Percentiles rank a stretch among this genome's conserved stretches.
Conservation (phyloP, 139 green algal genomes). For the Ettlia oleoabundans region DNA sequence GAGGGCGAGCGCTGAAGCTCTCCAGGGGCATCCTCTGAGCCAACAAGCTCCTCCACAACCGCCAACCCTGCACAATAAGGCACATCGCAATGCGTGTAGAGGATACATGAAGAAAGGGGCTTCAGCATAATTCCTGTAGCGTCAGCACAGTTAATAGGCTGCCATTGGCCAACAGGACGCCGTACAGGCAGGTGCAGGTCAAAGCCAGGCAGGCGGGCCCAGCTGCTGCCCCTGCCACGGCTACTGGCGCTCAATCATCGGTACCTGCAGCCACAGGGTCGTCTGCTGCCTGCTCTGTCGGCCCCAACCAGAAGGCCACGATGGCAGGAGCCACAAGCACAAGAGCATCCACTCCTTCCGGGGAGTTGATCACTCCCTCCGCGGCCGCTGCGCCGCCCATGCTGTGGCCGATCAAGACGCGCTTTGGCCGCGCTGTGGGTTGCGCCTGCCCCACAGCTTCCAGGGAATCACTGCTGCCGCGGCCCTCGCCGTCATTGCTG, state of each 20-base stretch:
- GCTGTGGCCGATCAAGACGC: conserved; percentile 80
- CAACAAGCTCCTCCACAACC: conserved; percentile 42
- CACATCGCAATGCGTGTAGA: too few relatives aligned
- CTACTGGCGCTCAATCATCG: too few relatives aligned
- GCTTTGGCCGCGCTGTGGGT: not conserved
- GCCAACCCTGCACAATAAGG: too few relatives aligned
- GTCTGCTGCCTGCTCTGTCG: not conserved
- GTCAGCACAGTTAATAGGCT: too few relatives aligned
- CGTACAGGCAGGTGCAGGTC: too few relatives aligned
- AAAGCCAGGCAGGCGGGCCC: too few relatives aligned
- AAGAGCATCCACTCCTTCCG: conserved; percentile 54
- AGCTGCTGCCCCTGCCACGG: too few relatives aligned
- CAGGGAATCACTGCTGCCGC: too few relatives aligned
- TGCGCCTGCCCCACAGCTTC: not conserved
- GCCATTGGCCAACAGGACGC: too few relatives aligned
- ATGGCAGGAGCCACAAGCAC: conserved; percentile 87
- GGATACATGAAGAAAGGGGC: too few relatives aligned
- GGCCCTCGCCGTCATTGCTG: not conserved
- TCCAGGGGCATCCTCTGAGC: conserved; percentile 19
- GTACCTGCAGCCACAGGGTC: conserved; percentile 21
- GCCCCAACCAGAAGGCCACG: conserved; percentile 54
- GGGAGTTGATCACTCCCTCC: conserved; percentile 59
- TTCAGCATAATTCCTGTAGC: too few relatives aligned
- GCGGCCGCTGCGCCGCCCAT: conserved; percentile 74
- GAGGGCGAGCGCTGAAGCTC: not conserved